Conservation (phyloP, 169 alveolate species). For the Cryptosporidium tyzzeri region DNA sequence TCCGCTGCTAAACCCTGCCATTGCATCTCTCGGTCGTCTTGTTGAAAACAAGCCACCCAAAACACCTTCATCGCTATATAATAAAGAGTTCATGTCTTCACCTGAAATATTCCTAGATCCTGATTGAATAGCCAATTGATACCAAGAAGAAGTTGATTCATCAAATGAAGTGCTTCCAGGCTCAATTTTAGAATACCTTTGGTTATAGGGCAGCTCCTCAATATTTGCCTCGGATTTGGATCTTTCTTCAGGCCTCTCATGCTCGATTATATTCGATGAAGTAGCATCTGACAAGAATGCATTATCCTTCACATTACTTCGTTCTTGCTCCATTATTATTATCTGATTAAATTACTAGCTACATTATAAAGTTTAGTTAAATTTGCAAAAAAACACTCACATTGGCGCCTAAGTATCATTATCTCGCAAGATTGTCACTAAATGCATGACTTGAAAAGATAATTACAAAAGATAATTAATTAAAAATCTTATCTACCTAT, state of each 20-base stretch:
- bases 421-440: slow-evolving; percentile 4
- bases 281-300: slow-evolving; percentile 57
- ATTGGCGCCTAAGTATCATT: slow-evolving; percentile 50
- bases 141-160: slow-evolving; percentile 61
- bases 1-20: slow-evolving; percentile 89
- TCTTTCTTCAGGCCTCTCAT: slow-evolving; percentile 47
- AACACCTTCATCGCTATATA: slow-evolving; percentile 61
- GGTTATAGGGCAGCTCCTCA: slow-evolving; percentile 49
- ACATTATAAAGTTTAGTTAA: not conserved
- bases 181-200: slow-evolving; percentile 55
- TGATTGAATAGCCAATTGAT: slow-evolving; percentile 48
- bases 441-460: not conserved
- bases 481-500: not conserved
- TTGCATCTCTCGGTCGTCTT: slow-evolving; percentile 85
- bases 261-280: not conserved
- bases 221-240: slow-evolving; percentile 44
- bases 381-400: slow-evolving; percentile 3
- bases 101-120: slow-evolving; percentile 9
- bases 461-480: not conserved
- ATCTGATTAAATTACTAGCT: not conserved
- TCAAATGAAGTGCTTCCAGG: slow-evolving; percentile 73
- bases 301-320: not conserved
- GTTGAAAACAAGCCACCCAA: slow-evolving; percentile 84
- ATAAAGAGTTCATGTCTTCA: slow-evolving; percentile 48
- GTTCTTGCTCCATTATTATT: slow-evolving; percentile 25